phyloP scores from a whole-genome alignment of 176 grass and related monocot species.

The Phoenix dactylifera region DNA sequence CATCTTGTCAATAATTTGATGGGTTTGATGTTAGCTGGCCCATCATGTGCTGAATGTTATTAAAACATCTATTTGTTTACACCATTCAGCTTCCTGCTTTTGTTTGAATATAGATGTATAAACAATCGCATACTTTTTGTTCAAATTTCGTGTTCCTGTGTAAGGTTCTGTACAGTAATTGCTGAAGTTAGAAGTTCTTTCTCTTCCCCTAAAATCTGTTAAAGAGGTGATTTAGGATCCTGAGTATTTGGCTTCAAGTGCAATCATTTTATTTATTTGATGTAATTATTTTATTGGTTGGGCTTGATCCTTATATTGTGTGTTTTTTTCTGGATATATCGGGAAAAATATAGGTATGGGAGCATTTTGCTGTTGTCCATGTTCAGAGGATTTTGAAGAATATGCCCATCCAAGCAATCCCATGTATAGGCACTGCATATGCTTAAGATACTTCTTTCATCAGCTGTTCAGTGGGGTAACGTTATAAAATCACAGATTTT shows the following conservation, averaged over 20 bases:
- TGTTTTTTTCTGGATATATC: constrained; percentile 3
- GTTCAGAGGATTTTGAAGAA: constrained; percentile 65
- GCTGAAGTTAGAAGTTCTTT: constrained; percentile 2
- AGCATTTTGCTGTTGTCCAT: constrained; percentile 68
- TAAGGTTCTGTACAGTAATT: background rate
- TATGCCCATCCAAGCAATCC: constrained; percentile 67
- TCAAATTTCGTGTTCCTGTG: background rate
- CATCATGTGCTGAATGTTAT: too few species aligned
- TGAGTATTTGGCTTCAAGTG: too few species aligned
- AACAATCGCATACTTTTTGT: background rate
- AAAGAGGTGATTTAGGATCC: background rate
- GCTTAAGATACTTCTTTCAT: constrained; percentile 62
- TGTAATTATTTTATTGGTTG: too few species aligned
- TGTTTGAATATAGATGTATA: too few species aligned
- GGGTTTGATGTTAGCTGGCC: too few species aligned
- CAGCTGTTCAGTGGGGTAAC: constrained; percentile 80
- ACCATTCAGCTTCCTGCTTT: too few species aligned
- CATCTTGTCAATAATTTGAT: too few species aligned
- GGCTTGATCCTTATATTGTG: background rate
- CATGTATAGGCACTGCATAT: constrained; percentile 63
- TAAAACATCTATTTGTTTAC: too few species aligned
- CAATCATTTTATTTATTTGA: too few species aligned
- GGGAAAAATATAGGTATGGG: constrained; percentile 41
- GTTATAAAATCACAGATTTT: background rate
- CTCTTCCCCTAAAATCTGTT: background rate